Evolutionary conservation across 2,329 filamentous ascomycete species (phyloP), one percentile per base, ranked within the genome.

Genomic region (Cytospora mali): DNA sequence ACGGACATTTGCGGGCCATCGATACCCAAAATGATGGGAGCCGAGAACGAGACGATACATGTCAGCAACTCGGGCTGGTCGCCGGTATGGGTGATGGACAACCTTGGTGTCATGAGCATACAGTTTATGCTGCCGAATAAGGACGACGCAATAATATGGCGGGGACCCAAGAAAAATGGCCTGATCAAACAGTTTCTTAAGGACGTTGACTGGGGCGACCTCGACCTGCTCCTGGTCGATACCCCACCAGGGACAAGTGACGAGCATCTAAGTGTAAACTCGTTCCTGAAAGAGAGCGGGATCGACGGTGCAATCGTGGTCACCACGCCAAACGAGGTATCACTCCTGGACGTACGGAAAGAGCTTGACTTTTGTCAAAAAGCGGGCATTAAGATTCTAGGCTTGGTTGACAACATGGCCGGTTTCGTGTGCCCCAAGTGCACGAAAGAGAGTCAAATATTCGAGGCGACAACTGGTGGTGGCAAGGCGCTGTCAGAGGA

Each of bases 21-120:
- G 67, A 97, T 99, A 71, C 95, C 95, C 23, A 97, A 97, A 79
- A 98, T 99, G 94, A 93, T 99, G 88, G 95, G 95, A 35, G 94
- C 97, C 1, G 93, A 97, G 76, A 80, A 87, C 28, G 94, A 99
- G 78, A 96, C 91, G 1, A 95, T 99, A 58, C 95, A 99, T 74
- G 87, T 97, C 58, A 95, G 89, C 72, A 89, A 86, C 58, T 86
- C 89, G 1, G 95, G 95, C 2, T 97, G 93, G 95, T 92, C 90
- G 72, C 95, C 95, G 0, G 94, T 98, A 16, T 98, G 93, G 91
- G 93, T 97, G 18, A 85, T 88, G 70, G 95, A 98, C 70, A 99
- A 98, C 70, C 81, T 99, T 4, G 91, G 90, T 1, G 92, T 97
- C 56, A 98, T 99, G 94, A 95, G 90, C 71, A 92, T 99, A 67